These are phyloP conservation scores for Mycena latifolia DNA, from an alignment of 768 basidiomycete genomes.

Conservation along the genomic window DNA sequence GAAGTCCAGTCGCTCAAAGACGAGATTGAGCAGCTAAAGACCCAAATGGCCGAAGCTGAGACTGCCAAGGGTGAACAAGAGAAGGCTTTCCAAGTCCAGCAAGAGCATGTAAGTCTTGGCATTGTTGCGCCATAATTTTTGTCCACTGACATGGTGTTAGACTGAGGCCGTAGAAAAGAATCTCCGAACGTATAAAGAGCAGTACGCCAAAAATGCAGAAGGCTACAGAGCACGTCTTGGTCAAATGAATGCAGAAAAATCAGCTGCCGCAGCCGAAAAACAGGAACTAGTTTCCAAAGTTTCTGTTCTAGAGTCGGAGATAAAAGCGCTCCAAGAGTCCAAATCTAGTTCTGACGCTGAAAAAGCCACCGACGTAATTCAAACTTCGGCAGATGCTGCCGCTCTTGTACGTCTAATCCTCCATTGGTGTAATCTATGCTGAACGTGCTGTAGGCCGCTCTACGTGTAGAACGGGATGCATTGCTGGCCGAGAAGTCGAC, in stretches of 20 bases:
- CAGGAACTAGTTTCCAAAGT: conserved; percentile 52
- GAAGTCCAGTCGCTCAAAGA: conserved; percentile 86
- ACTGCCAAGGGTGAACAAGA: conserved; percentile 43
- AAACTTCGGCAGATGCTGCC: conserved; percentile 44
- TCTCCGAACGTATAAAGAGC: conserved; percentile 50
- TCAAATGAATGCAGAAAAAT: conserved; percentile 51
- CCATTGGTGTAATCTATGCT: conserved; percentile 12
- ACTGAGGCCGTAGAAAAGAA: conserved; percentile 56
- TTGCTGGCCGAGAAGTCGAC: conserved; percentile 71
- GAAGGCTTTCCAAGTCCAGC: conserved; percentile 42
- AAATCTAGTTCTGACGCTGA: conserved; percentile 39
- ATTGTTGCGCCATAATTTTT: neutral
- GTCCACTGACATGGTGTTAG: conserved; percentile 43
- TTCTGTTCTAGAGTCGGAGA: conserved; percentile 51
- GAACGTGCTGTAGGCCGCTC: conserved; percentile 52
- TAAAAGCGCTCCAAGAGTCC: conserved; percentile 45
- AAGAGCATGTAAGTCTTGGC: conserved; percentile 44
- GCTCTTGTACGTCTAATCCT: conserved; percentile 49
- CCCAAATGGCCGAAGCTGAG: conserved; percentile 30
- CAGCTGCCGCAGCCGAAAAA: conserved; percentile 52
- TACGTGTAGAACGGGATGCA: conserved; percentile 72
- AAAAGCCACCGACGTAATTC: conserved; percentile 32
- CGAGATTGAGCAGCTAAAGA: conserved; percentile 69
- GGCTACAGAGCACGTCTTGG: conserved; percentile 45
- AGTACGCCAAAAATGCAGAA: conserved; percentile 38